Evolutionary conservation across 805 yeast genomes (phyloP).

Genomic region (Saturnispora mendoncae): DNA sequence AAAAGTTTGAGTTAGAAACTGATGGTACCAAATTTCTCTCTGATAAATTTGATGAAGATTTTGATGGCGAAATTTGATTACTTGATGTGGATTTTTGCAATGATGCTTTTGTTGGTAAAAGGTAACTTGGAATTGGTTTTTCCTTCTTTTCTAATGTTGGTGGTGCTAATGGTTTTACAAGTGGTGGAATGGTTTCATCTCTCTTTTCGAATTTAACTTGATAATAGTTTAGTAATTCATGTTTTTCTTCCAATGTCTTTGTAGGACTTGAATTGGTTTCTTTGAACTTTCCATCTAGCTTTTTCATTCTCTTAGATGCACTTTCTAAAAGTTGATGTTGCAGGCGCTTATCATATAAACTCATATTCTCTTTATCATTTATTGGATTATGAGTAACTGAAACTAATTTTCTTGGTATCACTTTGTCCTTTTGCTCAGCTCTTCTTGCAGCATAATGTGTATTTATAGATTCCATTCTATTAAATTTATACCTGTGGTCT

Average conservation of each 20-base stretch:
- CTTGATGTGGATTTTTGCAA: constrained; percentile 12
- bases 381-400: neutral
- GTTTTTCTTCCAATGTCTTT: constrained; percentile 20
- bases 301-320: constrained; percentile 25
- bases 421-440: constrained; percentile 10
- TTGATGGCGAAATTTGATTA: constrained; percentile 9
- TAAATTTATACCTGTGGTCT: constrained; percentile 37
- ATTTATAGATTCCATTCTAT: constrained; percentile 43
- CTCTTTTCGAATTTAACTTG: neutral
- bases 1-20: neutral
- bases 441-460: constrained; percentile 38
- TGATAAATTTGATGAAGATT: constrained; percentile 4
- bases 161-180: constrained; percentile 5
- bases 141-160: constrained; percentile 3
- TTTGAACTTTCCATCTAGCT: constrained; percentile 19
- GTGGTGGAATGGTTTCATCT: neutral
- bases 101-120: constrained; percentile 20
- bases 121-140: constrained; percentile 17
- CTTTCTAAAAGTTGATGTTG: constrained; percentile 20
- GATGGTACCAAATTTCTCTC: no score
- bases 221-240: constrained; percentile 19
- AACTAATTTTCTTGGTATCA: constrained; percentile 4
- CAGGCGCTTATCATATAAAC: constrained; percentile 23
- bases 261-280: constrained; percentile 27
- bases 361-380: constrained; percentile 1